Evolutionary conservation across 169 alveolate species (phyloP), one percentile per base, ranked within the genome.

Genomic region (Babesia sp.): DNA sequence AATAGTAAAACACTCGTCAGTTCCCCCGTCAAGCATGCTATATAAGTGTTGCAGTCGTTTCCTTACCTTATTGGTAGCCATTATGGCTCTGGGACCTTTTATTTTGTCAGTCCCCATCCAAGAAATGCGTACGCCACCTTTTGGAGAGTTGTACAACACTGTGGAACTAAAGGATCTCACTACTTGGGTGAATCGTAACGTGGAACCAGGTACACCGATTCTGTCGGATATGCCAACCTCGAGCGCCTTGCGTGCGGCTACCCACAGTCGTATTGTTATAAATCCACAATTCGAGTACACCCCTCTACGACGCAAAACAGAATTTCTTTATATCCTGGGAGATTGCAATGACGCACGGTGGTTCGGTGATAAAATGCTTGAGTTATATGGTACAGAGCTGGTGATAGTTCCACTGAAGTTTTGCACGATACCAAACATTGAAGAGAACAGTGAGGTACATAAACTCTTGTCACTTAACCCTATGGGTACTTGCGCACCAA

Each of bases 151-250:
- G 7, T 66, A 67, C 51, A 50, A 74, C 71, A 74, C 11, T 37
- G 24, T 2, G 9, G 69, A 42, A 29, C 37, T 53, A 3, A 66
- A 53, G 71, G 74, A 74, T 28, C 60, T 74, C n/a, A 41, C 64
- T 20, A 31, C 51, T 4, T 74, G 85, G 85, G 71, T 74, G 41
- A 74, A 74, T 28, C 53, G 36, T 53, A 5, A 45, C 26, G 41
- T 74, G n/a, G 64, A 51, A n/a, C 55, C 64, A 14, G 78, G 78
- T 0, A 59, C 58, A 11, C 69, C 85, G 26, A 61, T 74, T 14
- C 50, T 74, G 29, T 37, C 73, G 0, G 85, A 74, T 29, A 74
- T 74, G 85, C 85, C 85, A 3, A 74, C 85, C 24, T 63, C 79
- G n/a, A 74, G 80, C 45, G 64, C 64, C 3, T 31, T 74, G 31